Evolutionary conservation across 2,329 filamentous ascomycete genomes (phyloP).

Genomic region (Phaeosphaeriaceae sp.): DNA sequence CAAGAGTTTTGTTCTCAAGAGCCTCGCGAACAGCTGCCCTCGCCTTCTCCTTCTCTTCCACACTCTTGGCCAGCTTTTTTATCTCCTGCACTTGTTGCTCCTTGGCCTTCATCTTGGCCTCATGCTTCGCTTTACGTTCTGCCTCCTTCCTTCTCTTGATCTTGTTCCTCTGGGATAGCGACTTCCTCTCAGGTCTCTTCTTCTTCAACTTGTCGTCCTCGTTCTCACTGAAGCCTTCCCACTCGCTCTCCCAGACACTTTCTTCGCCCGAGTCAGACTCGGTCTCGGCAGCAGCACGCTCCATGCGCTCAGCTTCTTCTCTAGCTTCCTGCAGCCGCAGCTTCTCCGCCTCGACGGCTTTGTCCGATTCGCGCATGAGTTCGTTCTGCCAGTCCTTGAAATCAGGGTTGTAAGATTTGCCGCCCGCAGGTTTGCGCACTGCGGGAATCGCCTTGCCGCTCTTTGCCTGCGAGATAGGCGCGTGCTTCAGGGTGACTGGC

Average conservation of each 20-base stretch:
- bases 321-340: constrained; percentile 73
- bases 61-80: constrained; percentile 71
- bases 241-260: constrained; percentile 90
- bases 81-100: constrained; percentile 75
- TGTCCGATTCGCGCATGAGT: constrained; percentile 75
- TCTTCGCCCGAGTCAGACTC: constrained; percentile 83
- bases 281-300: constrained; percentile 75
- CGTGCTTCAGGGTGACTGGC: constrained; percentile 76
- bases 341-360: constrained; percentile 79
- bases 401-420: constrained; percentile 90
- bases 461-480: constrained; percentile 82
- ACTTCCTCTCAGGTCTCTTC: constrained; percentile 86
- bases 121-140: constrained; percentile 77
- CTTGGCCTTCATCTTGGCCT: constrained; percentile 75
- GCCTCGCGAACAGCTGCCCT: constrained; percentile 35
- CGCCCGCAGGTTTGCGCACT: constrained; percentile 78
- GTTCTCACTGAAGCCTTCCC: constrained; percentile 62
- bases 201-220: constrained; percentile 67
- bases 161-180: constrained; percentile 83
- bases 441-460: constrained; percentile 81
- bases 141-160: constrained; percentile 88
- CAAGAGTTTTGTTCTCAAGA: constrained; percentile 33
- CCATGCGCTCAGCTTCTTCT: constrained; percentile 70
- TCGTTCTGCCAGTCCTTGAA: constrained; percentile 86
- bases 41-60: constrained; percentile 65